A percentile compares a stretch with the other conserved stretches of the same genome.
phyloP scores from a whole-genome alignment of 352 stramenopile species.

The Phytophthora citrophthora region DNA sequence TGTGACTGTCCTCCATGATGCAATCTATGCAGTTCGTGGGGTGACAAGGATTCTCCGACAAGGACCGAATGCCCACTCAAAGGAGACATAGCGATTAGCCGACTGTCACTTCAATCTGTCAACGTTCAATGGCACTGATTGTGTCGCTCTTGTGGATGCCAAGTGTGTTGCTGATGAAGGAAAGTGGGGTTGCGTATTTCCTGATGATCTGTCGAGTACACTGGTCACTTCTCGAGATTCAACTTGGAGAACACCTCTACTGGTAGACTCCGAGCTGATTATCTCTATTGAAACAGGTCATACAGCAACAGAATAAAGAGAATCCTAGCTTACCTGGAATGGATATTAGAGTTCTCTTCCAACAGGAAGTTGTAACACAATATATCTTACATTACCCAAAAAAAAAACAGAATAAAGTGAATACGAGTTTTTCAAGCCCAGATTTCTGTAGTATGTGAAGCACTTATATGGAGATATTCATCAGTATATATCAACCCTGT shows the following conservation, averaged over 20 bases:
- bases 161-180: slow-evolving; percentile 1
- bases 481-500: background rate
- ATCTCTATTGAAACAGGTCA: slow-evolving; percentile 3
- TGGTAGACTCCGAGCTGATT: background rate
- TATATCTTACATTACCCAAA: no score
- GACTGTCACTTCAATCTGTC: slow-evolving; percentile 2
- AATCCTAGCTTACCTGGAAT: no score
- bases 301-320: slow-evolving; percentile 9
- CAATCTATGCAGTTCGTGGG: slow-evolving; percentile 7
- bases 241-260: slow-evolving; percentile 26
- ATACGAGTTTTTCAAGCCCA: no score
- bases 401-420: no score
- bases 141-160: slow-evolving; percentile 9
- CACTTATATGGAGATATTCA: no score
- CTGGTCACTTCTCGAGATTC: slow-evolving; percentile 3
- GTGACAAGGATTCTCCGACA: background rate
- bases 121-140: slow-evolving; percentile 11
- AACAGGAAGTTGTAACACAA: no score
- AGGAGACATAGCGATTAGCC: slow-evolving; percentile 7
- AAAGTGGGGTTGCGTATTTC: slow-evolving; percentile 12
- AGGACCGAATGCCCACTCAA: slow-evolving; percentile 8
- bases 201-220: slow-evolving; percentile 9
- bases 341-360: no score
- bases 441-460: no score
- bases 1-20: slow-evolving; percentile 1